phyloP scores from a whole-genome alignment of 768 basidiomycete genomes.

The Obba rivulosa region DNA sequence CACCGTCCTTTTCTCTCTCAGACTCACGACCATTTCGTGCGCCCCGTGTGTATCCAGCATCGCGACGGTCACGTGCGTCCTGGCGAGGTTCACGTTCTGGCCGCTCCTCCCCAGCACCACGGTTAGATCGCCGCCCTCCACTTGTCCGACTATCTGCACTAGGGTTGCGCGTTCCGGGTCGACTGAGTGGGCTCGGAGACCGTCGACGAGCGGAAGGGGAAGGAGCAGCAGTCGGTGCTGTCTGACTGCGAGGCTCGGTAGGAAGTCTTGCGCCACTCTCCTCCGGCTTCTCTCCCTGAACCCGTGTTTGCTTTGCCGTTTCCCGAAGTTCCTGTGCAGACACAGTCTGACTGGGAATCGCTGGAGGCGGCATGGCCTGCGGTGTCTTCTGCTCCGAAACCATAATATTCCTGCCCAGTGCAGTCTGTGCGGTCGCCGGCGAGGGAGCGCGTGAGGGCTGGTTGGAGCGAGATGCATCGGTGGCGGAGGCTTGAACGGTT shows the following conservation, averaged over 20 bases:
- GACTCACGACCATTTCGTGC: constrained; percentile 14
- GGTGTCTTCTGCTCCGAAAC: constrained; percentile 28
- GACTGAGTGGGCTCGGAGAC: constrained; percentile 59
- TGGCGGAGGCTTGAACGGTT: too few relatives aligned
- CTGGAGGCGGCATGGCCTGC: constrained; percentile 73
- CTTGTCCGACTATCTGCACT: constrained; percentile 73
- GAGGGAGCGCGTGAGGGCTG: background rate
- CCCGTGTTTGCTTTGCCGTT: constrained; percentile 62
- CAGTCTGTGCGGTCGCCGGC: constrained; percentile 26
- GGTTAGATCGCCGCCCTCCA: constrained; percentile 57
- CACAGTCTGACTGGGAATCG: constrained; percentile 68
- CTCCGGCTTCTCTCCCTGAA: constrained; percentile 32
- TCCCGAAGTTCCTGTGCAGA: constrained; percentile 79
- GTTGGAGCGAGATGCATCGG: too few relatives aligned
- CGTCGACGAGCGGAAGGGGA: constrained; percentile 54
- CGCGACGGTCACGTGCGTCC: constrained; percentile 32
- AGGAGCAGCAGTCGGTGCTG: constrained; percentile 42
- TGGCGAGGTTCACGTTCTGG: constrained; percentile 41
- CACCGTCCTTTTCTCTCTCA: constrained; percentile 21
- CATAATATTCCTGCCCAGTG: constrained; percentile 32
- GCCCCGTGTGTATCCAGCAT: constrained; percentile 6
- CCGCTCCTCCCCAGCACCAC: constrained; percentile 49
- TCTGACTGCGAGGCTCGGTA: constrained; percentile 39
- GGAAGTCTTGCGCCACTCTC: constrained; percentile 28
- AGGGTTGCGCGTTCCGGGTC: constrained; percentile 62